Conservation (phyloP, 2,329 filamentous ascomycete species). For the Fusarium tupiense region DNA sequence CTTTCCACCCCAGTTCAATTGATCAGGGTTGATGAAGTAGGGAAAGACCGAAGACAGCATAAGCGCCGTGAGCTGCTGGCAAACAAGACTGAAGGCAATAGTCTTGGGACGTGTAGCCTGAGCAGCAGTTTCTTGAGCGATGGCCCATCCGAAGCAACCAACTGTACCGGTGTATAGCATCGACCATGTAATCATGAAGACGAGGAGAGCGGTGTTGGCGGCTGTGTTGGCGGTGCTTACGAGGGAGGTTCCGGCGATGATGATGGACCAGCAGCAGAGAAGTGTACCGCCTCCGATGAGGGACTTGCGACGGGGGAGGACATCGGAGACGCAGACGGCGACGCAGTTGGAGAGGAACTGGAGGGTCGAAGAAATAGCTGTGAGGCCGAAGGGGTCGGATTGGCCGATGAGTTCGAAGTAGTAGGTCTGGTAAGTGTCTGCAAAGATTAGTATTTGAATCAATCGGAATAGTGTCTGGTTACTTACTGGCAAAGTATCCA, state of each 20-base stretch:
- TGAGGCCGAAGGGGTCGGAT: constrained; percentile 43
- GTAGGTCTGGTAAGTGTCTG: constrained; percentile 45
- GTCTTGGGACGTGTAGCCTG: constrained; percentile 45
- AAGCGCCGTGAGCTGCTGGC: constrained; percentile 48
- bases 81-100: constrained; percentile 43
- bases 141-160: constrained; percentile 45
- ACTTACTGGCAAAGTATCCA: constrained; percentile 45
- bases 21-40: constrained; percentile 51
- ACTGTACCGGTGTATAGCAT: constrained; percentile 45
- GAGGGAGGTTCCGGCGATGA: constrained; percentile 41
- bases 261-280: constrained; percentile 42
- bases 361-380: constrained; percentile 43
- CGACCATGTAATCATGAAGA: constrained; percentile 46
- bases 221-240: constrained; percentile 32
- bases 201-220: constrained; percentile 41
- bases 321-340: constrained; percentile 39
- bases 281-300: constrained; percentile 41
- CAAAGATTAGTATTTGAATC: neutral
- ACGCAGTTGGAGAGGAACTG: constrained; percentile 43
- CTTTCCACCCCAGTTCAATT: constrained; percentile 51
- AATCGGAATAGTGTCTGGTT: accelerated
- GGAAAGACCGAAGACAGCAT: constrained; percentile 50
- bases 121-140: constrained; percentile 43
- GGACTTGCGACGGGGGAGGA: constrained; percentile 41
- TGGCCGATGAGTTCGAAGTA: constrained; percentile 47